phyloP scores from a whole-genome alignment of 495 filamentous ascomycete species.

The Trichoderma asperelloides region DNA sequence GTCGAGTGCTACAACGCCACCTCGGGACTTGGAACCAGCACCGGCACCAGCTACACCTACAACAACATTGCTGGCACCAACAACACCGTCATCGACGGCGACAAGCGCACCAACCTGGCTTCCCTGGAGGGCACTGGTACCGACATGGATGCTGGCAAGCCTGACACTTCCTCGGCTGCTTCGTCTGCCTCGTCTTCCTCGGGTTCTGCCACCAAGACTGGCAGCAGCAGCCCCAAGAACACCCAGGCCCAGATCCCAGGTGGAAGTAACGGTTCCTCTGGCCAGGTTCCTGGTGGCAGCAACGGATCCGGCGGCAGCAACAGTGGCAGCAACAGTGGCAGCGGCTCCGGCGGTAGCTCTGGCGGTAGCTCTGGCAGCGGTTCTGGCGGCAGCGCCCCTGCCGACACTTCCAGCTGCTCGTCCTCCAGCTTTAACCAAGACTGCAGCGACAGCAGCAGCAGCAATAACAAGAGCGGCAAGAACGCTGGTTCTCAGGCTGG shows the following conservation, averaged over 20 bases:
- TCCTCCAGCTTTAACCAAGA: slow-evolving; percentile 22
- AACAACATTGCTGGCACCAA: slow-evolving; percentile 56
- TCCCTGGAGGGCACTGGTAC: slow-evolving; percentile 70
- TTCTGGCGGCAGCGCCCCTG: slow-evolving; percentile 19
- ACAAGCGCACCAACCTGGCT: slow-evolving; percentile 68
- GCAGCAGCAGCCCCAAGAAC: slow-evolving; percentile 18
- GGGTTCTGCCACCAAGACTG: background rate
- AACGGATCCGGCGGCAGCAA: slow-evolving; percentile 5
- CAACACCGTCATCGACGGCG: slow-evolving; percentile 62
- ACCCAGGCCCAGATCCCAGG: slow-evolving; percentile 26
- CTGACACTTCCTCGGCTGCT: slow-evolving; percentile 9
- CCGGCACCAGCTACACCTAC: slow-evolving; percentile 66
- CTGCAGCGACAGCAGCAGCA: slow-evolving; percentile 6
- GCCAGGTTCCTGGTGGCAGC: slow-evolving; percentile 20
- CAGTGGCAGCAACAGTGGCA: slow-evolving; percentile 12
- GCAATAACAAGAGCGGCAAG: slow-evolving; percentile 3
- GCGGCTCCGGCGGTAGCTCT: background rate
- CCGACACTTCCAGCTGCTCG: slow-evolving; percentile 11
- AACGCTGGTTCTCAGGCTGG: background rate
- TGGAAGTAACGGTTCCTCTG: slow-evolving; percentile 23
- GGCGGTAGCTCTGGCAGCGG: slow-evolving; percentile 10
- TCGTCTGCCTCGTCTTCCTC: slow-evolving; percentile 19
- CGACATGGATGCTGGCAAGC: slow-evolving; percentile 51
- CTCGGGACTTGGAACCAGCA: slow-evolving; percentile 46
- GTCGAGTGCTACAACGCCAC: slow-evolving; percentile 80